Base-by-base conservation (phyloP, 2,329 filamentous ascomycete genomes). In the Penicillium sp. region DNA sequence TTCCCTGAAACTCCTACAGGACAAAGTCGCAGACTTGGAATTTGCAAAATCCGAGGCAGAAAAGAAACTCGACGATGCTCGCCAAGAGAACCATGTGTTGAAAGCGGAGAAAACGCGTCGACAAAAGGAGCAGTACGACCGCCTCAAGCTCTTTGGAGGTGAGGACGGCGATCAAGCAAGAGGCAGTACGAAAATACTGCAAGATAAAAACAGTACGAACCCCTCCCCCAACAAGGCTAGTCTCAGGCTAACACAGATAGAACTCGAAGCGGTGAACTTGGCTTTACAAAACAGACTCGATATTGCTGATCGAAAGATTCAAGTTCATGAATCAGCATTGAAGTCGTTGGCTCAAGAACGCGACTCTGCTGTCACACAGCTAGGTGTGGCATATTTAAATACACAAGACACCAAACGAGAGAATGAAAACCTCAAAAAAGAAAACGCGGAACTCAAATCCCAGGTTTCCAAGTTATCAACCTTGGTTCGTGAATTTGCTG, bases 1-100 rank as follows among this genome's bases (percentile, higher is more conserved):
- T n/a, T 83, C 82, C 11, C 71, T 87, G 16, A 78, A 83, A 52
- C 70, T 83, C 18, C 69, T 86, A 11, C 79, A 84, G 61, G 82
- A 84, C 43, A 83, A 81, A 64, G 77, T 85, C 42, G 72, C 77
- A 0, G 74, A 81, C 50, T 72, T 86, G 47, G 83, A 87, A 63
- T 70, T 74, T 52, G 80, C 82, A 60, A 83, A 82, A 55, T 77
- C 76, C 6, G 77, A 81, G 50, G 68, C 71, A 5, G 79, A 82
- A 58, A 75, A 70, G 62, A 74, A 71, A 58, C 68, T 81, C 16
- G 76, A 81, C 47, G 77, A 80, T 24, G 73, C 81, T 52, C 79
- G 82, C 43, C 67, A 78, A 18, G 78, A 82, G 60, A 80, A 83
- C 61, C 76, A 77, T 9, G 69, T 78, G 18, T 68, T 86, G 20